These are phyloP conservation scores for Suhomyces taliae DNA, from an alignment of 1,139 yeast species.

Conservation along the genomic window DNA sequence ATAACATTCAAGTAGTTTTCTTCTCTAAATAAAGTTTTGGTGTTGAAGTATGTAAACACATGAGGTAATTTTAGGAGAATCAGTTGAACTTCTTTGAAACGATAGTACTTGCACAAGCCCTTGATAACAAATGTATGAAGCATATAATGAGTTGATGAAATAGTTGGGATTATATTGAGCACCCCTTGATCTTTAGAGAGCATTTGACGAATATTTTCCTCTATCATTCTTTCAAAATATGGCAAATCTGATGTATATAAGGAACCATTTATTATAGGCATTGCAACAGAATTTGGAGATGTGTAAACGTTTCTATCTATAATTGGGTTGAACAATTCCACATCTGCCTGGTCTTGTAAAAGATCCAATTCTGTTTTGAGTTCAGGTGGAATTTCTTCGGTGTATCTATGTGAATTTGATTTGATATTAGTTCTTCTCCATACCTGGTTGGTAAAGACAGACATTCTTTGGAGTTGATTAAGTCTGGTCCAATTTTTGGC, in stretches of 20 bases:
- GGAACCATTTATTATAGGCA: constrained; percentile 29
- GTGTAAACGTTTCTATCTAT: constrained; percentile 31
- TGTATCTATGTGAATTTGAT: constrained; percentile 14
- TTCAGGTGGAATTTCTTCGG: constrained; percentile 11
- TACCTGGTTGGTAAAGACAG: constrained; percentile 21
- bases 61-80: constrained; percentile 23
- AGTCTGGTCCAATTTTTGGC: constrained; percentile 10
- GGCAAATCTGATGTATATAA: constrained; percentile 34
- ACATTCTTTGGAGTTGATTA: constrained; percentile 12
- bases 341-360: constrained; percentile 21
- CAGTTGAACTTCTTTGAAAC: constrained; percentile 27
- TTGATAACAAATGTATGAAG: constrained; percentile 28
- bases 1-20: constrained; percentile 21
- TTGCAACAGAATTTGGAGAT: constrained; percentile 19
- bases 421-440: constrained; percentile 31
- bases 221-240: constrained; percentile 23
- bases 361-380: constrained; percentile 18
- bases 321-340: constrained; percentile 25
- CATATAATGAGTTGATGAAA: constrained; percentile 26
- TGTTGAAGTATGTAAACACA: constrained; percentile 13
- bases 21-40: constrained; percentile 17
- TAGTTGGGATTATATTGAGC: constrained; percentile 17
- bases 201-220: constrained; percentile 17
- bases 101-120: constrained; percentile 28
- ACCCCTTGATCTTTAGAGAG: constrained; percentile 12